Base-by-base conservation (phyloP, 2,329 filamentous ascomycete species). In the Colletotrichum siamense region DNA sequence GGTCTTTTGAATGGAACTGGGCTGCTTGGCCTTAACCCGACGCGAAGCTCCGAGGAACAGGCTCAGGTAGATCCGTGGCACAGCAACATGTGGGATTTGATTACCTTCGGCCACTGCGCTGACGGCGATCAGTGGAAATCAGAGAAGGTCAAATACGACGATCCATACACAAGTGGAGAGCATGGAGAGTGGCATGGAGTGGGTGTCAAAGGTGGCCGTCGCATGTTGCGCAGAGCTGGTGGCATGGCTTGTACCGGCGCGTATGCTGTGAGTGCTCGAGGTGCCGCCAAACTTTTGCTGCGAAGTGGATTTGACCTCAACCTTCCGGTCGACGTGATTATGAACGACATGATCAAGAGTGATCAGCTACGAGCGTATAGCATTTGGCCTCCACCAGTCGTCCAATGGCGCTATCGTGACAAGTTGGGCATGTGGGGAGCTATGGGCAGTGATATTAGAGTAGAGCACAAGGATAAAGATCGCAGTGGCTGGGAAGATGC, bases 201-300 rank as follows among this genome's bases (percentile, higher is more conserved):
- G 8, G 32, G 15, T 6, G 75, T 82, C n/a, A 62, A 73, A 28
- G 78, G 77, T 59, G 57, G 73, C 9, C 73, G 82, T 67, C 79
- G 82, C 39, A 79, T 81, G 15, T 69, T 82, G 18, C 78, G 79
- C 49, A 69, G 73, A 39, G 78, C 79, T 6, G 79, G 79, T 9
- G 79, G 78, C 28, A 73, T 80, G 44, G 77, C 75, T 5, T 82
- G 82, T 73, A 81, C 80, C 10, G 81, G 80, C 3, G 80, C 79
- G 2, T 82, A 82, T 62, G 81, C 81, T 10, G 77, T 82, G 10
- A 79, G 75, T n/a, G 79, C 79, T 30, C 77, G 78, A 1, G 82
- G 82, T 26, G 82, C 82, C 4, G 80, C 79, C 15, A 82, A 82
- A 75, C 73, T 83, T 18, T 75, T 83, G 44, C 55, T 79, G 28